Evolutionary conservation across 176 grass and related monocot species (phyloP).

Genomic region (Aegilops bicornis): DNA sequence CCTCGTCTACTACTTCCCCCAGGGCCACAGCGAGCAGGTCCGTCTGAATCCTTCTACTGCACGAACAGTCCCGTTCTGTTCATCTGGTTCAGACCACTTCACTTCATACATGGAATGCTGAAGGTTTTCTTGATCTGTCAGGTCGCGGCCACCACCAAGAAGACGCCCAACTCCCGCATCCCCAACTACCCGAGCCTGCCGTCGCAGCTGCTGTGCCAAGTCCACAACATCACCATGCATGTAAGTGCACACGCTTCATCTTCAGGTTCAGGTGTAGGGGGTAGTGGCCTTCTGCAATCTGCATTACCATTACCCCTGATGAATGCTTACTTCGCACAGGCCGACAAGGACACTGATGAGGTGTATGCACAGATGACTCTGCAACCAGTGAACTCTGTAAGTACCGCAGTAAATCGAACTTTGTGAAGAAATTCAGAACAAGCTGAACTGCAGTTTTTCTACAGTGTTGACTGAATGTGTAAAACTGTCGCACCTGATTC

Average conservation of each 20-base stretch:
- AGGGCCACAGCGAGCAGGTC: conserved; percentile 99
- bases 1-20: conserved; percentile 90
- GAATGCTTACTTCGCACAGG: conserved; percentile 33
- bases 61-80: background rate
- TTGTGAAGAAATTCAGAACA: background rate
- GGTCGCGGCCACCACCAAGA: conserved; percentile 90
- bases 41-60: conserved; percentile 21
- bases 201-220: conserved; percentile 94
- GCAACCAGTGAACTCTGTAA: conserved; percentile 87
- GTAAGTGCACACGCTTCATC: conserved; percentile 34
- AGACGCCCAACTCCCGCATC: conserved; percentile 71
- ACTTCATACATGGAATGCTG: background rate
- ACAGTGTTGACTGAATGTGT: too few relatives aligned
- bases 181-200: conserved; percentile 87
- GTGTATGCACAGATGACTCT: conserved; percentile 97
- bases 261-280: background rate
- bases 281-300: too few relatives aligned
- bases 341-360: conserved; percentile 98
- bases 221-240: conserved; percentile 89
- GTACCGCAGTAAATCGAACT: background rate
- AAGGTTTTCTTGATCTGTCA: conserved; percentile 19
- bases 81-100: background rate
- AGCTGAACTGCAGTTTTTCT: background rate
- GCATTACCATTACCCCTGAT: background rate
- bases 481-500: background rate